A percentile compares a stretch with the other conserved stretches of the same genome.
Conservation (phyloP, 2,329 filamentous ascomycete species). For the Cordyceps militaris region DNA sequence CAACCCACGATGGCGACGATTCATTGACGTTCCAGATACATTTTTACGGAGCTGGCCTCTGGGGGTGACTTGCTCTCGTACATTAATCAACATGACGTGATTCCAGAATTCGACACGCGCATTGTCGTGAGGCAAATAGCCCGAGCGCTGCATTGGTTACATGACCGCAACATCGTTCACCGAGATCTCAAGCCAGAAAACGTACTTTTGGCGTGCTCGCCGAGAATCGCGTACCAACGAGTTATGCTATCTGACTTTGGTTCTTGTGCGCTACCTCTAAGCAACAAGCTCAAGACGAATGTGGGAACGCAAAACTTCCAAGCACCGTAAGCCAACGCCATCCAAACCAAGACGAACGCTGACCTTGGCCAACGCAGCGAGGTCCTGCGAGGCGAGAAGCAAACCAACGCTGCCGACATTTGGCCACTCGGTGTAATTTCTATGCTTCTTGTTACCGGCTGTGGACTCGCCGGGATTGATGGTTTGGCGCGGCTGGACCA, state of each 20-base stretch:
- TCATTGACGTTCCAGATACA: slow-evolving; percentile 33
- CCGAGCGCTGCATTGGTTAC: slow-evolving; percentile 39
- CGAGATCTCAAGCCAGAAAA: slow-evolving; percentile 6
- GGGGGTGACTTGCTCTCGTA: slow-evolving; percentile 49
- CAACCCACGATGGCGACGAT: not conserved
- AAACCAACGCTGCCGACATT: slow-evolving; percentile 39
- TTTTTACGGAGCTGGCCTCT: slow-evolving; percentile 50
- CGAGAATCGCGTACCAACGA: slow-evolving; percentile 22
- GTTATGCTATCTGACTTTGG: slow-evolving; percentile 11
- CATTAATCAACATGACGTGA: slow-evolving; percentile 27
- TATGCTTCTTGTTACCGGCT: slow-evolving; percentile 28
- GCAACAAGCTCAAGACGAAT: slow-evolving; percentile 33
- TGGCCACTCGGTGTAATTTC: slow-evolving; percentile 46
- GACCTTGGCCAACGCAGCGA: not conserved
- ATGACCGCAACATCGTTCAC: slow-evolving; percentile 27
- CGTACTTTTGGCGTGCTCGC: not conserved
- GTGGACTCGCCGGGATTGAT: slow-evolving; percentile 16
- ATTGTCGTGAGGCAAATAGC: slow-evolving; percentile 42
- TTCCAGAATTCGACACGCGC: slow-evolving; percentile 36
- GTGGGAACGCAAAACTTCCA: slow-evolving; percentile 42
- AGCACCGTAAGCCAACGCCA: slow-evolving; percentile 38
- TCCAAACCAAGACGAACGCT: not conserved
- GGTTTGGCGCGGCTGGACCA: slow-evolving; percentile 24
- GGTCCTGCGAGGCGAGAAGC: slow-evolving; percentile 15
- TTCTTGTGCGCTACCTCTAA: slow-evolving; percentile 30